Percentiles rank a stretch among this genome's conserved stretches.
phyloP scores from a whole-genome alignment of 2,329 filamentous ascomycete species.

The Botrytis fragariae region DNA sequence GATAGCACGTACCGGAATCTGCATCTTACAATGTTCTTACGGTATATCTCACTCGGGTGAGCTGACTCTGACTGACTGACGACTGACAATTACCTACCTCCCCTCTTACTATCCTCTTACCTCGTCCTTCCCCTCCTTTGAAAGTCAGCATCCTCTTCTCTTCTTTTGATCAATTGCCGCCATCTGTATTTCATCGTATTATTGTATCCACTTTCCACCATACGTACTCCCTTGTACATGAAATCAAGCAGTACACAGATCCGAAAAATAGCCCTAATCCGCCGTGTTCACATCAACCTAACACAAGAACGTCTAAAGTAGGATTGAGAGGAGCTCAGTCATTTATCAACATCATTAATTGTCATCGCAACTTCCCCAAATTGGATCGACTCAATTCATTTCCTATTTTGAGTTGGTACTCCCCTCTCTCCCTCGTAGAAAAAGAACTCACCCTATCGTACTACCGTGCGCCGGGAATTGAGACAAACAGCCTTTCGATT shows the following conservation, averaged over 20 bases:
- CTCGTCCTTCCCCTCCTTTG: background rate
- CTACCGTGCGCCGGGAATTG: constrained; percentile 14
- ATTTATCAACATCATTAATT: background rate
- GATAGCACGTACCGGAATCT: background rate
- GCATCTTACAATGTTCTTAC: background rate
- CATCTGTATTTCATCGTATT: background rate
- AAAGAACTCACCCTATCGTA: constrained; percentile 4
- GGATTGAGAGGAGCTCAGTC: background rate
- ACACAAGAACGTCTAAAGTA: constrained; percentile 1
- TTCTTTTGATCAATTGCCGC: constrained; percentile 1
- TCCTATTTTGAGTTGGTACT: constrained; percentile 14
- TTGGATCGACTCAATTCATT: background rate
- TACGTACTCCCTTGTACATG: constrained; percentile 2
- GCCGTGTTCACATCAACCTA: background rate
- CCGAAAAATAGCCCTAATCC: constrained; percentile 10
- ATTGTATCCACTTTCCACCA: constrained; percentile 5
- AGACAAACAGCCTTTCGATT: constrained; percentile 1
- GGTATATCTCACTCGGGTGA: background rate
- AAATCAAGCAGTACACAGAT: constrained; percentile 7
- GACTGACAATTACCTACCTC: background rate
- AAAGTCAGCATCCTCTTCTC: background rate
- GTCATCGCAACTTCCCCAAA: background rate
- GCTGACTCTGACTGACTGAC: constrained; percentile 2
- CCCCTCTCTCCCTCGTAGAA: background rate
- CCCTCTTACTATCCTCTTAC: background rate